phyloP scores from a whole-genome alignment of 2,329 filamentous ascomycete genomes.

The Claviceps sp. region DNA sequence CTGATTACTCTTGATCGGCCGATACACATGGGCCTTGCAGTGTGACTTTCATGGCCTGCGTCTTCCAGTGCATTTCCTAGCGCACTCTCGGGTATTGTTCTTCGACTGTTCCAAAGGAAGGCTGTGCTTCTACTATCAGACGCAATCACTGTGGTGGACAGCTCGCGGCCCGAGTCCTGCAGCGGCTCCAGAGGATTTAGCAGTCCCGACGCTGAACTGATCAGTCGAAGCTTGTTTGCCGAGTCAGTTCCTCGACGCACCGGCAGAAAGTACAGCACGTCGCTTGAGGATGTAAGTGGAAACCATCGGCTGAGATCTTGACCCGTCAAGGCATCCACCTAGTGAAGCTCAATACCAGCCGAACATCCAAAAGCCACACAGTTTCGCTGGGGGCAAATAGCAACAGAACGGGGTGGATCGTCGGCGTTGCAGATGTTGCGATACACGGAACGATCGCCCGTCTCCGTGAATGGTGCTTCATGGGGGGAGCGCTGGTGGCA shows the following conservation, averaged over 20 bases:
- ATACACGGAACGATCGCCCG: conserved; percentile 18
- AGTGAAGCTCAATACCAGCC: conserved; percentile 50
- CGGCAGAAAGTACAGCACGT: conserved; percentile 47
- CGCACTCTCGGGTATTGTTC: conserved; percentile 5
- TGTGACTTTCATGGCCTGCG: not conserved
- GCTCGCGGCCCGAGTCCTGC: conserved; percentile 10
- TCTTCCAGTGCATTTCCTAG: not conserved
- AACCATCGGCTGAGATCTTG: conserved; percentile 42
- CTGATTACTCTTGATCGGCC: not conserved
- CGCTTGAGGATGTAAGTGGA: conserved; percentile 38
- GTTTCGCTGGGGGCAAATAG: conserved; percentile 49
- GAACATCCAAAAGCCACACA: conserved; percentile 54
- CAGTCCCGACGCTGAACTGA: conserved; percentile 41
- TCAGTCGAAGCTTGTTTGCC: conserved; percentile 44
- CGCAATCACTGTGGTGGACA: conserved; percentile 12
- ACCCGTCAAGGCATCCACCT: conserved; percentile 31
- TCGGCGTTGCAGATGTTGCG: conserved; percentile 44
- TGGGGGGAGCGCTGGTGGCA: conserved; percentile 12
- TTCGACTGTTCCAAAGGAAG: conserved; percentile 2
- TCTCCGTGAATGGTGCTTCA: conserved; percentile 18
- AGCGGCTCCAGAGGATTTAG: conserved; percentile 12
- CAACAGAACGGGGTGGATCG: conserved; percentile 50
- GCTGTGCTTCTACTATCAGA: conserved; percentile 11
- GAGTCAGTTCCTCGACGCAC: conserved; percentile 34
- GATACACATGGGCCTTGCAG: not conserved